Evolutionary conservation across 805 yeast species (phyloP).

Genomic region (Grigorovia humatica): DNA sequence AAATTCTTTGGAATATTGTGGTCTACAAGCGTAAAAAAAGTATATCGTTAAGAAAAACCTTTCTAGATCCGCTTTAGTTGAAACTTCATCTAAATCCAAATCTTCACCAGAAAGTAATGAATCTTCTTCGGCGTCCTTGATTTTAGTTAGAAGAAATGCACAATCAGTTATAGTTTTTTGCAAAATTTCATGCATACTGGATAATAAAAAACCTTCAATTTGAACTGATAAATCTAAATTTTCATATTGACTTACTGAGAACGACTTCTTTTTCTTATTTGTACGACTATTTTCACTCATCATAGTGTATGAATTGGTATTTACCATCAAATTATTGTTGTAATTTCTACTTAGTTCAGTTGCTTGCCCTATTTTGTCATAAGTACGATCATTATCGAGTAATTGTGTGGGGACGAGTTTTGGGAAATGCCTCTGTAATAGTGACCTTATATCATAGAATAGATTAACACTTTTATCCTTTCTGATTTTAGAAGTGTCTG

Average conservation of each 20-base stretch:
- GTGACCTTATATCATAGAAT: conserved; percentile 54
- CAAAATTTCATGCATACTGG: conserved; percentile 41
- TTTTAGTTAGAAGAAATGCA: conserved; percentile 54
- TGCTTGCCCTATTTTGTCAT: not conserved
- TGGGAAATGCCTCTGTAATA: conserved; percentile 60
- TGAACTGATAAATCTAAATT: conserved; percentile 18
- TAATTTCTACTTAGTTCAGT: conserved; percentile 1
- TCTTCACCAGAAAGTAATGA: conserved; percentile 48
- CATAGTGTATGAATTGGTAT: not conserved
- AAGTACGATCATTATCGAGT: conserved; percentile 29
- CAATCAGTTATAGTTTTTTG: conserved; percentile 49
- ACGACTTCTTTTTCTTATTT: not conserved
- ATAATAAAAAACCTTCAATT: conserved; percentile 27
- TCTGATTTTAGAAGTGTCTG: conserved; percentile 40
- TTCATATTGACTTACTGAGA: conserved; percentile 4
- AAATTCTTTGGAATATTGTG: conserved; percentile 45
- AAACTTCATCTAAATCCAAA: conserved; percentile 48
- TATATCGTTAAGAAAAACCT: conserved; percentile 71
- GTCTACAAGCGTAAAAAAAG: conserved; percentile 55
- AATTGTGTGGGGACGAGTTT: conserved; percentile 42
- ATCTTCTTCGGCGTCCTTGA: conserved; percentile 70
- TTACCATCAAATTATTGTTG: not conserved
- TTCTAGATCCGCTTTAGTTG: conserved; percentile 76
- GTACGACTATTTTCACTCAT: not conserved
- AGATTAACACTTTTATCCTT: conserved; percentile 34